phyloP scores from a whole-genome alignment of 2,329 filamentous ascomycete genomes.

The Colletotrichum sp. region DNA sequence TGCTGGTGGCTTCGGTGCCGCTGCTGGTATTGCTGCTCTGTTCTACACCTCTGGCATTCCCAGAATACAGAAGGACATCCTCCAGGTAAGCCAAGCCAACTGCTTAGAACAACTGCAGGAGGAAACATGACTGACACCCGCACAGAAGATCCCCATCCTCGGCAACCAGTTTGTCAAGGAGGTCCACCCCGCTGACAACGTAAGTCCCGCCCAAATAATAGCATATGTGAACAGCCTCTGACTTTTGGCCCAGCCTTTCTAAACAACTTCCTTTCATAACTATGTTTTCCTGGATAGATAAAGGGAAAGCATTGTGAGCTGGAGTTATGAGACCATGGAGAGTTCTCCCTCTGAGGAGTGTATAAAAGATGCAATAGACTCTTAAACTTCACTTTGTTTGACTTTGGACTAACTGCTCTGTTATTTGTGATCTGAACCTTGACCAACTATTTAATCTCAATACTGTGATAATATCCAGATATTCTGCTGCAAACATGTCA shows the following conservation, averaged over 20 bases:
- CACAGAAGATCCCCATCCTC: slow-evolving; percentile 61
- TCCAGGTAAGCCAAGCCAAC: slow-evolving; percentile 48
- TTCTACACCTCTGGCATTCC: slow-evolving; percentile 69
- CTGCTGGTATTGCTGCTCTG: slow-evolving; percentile 62
- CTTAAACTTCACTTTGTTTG: not conserved
- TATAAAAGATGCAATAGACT: slow-evolving; percentile 21
- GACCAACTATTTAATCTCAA: too few relatives aligned
- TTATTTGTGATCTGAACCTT: not conserved
- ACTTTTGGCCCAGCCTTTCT: slow-evolving; percentile 39
- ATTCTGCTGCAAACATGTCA: not conserved
- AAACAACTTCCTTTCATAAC: slow-evolving; percentile 25
- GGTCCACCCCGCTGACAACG: slow-evolving; percentile 66
- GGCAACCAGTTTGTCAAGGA: slow-evolving; percentile 57
- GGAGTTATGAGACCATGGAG: not conserved
- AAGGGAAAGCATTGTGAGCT: not conserved
- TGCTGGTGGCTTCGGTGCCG: slow-evolving; percentile 60
- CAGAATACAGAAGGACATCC: slow-evolving; percentile 62
- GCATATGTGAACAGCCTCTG: not conserved
- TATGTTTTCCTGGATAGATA: not conserved
- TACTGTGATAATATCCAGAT: too few relatives aligned
- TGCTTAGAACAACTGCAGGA: slow-evolving; percentile 15
- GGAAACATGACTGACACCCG: slow-evolving; percentile 15
- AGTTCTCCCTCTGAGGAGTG: slow-evolving; percentile 1
- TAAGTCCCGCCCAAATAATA: slow-evolving; percentile 40
- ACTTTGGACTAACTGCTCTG: not conserved